Conservation (phyloP, 2,329 filamentous ascomycete genomes). For the Mollisiaceae sp. region DNA sequence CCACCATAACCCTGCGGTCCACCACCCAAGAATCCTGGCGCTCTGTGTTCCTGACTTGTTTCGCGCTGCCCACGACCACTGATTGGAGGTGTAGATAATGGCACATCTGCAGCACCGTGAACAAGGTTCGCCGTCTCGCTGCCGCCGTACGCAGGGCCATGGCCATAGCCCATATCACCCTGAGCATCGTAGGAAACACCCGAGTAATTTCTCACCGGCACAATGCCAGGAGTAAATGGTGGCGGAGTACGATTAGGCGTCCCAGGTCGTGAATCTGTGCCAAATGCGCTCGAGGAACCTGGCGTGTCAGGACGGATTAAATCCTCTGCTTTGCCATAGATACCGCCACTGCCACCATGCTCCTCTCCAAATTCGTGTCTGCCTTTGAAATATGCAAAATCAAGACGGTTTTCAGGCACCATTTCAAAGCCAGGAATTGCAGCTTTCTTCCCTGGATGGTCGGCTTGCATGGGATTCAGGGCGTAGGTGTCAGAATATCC, state of each 20-base stretch:
- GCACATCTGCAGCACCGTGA: constrained; percentile 57
- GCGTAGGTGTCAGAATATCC: constrained; percentile 84
- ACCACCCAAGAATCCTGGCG: constrained; percentile 60
- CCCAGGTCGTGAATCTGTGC: constrained; percentile 36
- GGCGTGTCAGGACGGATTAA: constrained; percentile 48
- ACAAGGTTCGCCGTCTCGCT: constrained; percentile 57
- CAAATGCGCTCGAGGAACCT: constrained; percentile 31
- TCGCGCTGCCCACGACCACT: constrained; percentile 37
- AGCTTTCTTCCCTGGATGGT: constrained; percentile 50
- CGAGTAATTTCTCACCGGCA: constrained; percentile 12
- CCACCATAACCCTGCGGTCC: constrained; percentile 65
- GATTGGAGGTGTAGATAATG: constrained; percentile 45
- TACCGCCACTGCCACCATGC: constrained; percentile 73
- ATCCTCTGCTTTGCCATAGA: constrained; percentile 65
- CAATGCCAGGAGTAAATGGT: constrained; percentile 7
- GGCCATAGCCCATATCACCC: constrained; percentile 32
- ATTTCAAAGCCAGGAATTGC: constrained; percentile 80
- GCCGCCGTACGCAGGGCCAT: constrained; percentile 49
- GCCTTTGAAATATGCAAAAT: constrained; percentile 91
- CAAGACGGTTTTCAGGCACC: constrained; percentile 84
- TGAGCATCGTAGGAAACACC: constrained; percentile 36
- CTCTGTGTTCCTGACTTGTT: constrained; percentile 47
- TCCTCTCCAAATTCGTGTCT: constrained; percentile 86
- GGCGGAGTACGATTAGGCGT: constrained; percentile 28
- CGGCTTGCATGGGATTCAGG: constrained; percentile 74